Conservation (phyloP, 2,329 filamentous ascomycete genomes). For the Sarocladiaceae sp. region DNA sequence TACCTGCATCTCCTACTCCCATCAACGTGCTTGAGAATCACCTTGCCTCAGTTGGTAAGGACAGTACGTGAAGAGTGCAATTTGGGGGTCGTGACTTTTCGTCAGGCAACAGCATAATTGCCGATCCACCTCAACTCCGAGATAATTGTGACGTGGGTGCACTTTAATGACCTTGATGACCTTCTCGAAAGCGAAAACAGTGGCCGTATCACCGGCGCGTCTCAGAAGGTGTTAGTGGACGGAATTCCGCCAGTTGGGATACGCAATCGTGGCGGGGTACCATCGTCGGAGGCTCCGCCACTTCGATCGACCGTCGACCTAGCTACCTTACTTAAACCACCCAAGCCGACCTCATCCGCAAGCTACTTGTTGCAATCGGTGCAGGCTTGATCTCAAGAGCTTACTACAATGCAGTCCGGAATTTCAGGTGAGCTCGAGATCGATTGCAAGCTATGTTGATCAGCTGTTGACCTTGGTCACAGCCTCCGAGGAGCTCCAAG, state of each 20-base stretch:
- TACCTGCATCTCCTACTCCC: no score
- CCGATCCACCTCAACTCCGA: no score
- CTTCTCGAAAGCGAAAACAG: background rate
- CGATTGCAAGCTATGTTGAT: background rate
- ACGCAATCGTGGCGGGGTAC: conserved; percentile 6
- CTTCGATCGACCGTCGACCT: background rate
- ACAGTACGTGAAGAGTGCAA: no score
- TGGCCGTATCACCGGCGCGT: no score
- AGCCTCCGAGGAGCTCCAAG: conserved; percentile 75
- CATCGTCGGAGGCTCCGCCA: background rate
- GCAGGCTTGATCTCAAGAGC: background rate
- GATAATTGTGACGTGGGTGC: no score
- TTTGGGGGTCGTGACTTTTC: no score
- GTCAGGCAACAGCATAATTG: no score
- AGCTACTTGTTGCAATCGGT: background rate
- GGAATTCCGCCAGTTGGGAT: conserved; percentile 4
- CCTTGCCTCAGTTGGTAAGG: no score
- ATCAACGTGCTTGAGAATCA: no score
- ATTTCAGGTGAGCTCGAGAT: conserved; percentile 56
- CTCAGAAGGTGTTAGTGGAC: background rate
- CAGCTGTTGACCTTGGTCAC: conserved; percentile 3
- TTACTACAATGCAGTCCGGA: conserved; percentile 65
- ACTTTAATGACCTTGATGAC: background rate
- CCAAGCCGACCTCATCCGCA: background rate
- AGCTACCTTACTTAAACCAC: no score